A percentile compares a stretch with the other conserved stretches of the same genome.
These are phyloP conservation scores for Diplosphaera chodatii DNA, from an alignment of 139 green algal genomes.

Conservation along the genomic window DNA sequence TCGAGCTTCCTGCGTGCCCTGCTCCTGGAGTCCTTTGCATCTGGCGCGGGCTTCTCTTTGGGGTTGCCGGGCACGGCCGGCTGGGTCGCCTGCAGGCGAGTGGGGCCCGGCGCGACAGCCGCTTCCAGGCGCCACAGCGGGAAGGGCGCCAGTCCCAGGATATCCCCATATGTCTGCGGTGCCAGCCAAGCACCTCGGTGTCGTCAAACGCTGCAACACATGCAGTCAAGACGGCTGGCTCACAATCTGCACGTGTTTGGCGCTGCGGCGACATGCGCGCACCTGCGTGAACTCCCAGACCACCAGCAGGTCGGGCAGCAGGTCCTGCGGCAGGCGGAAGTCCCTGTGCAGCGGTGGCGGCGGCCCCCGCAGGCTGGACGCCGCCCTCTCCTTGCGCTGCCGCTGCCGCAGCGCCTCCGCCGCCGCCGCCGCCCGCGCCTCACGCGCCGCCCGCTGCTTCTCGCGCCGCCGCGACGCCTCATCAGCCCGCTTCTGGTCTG, in stretches of 20 bases:
- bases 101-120: slow-evolving; percentile 47
- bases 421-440: background rate
- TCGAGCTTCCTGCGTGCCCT: slow-evolving; percentile 11
- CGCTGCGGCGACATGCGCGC: too few species aligned
- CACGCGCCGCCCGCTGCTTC: slow-evolving; percentile 1
- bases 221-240: too few species aligned
- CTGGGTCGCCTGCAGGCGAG: background rate
- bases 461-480: slow-evolving; percentile 14
- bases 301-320: slow-evolving; percentile 56
- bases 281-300: slow-evolving; percentile 60
- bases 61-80: background rate
- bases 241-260: too few species aligned
- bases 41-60: background rate
- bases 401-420: slow-evolving; percentile 7
- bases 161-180: slow-evolving; percentile 48
- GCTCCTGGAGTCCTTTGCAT: slow-evolving; percentile 6
- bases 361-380: slow-evolving; percentile 26
- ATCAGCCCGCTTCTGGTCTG: slow-evolving; percentile 6
- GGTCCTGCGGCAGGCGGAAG: slow-evolving; percentile 37
- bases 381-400: slow-evolving; percentile 30
- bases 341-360: slow-evolving; percentile 31
- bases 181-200: too few species aligned
- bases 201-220: too few species aligned
- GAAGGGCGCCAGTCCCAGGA: slow-evolving; percentile 63
- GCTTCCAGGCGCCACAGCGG: slow-evolving; percentile 63